phyloP scores from a whole-genome alignment of 257 asterid genomes.

The Galeopsis tetrahit region DNA sequence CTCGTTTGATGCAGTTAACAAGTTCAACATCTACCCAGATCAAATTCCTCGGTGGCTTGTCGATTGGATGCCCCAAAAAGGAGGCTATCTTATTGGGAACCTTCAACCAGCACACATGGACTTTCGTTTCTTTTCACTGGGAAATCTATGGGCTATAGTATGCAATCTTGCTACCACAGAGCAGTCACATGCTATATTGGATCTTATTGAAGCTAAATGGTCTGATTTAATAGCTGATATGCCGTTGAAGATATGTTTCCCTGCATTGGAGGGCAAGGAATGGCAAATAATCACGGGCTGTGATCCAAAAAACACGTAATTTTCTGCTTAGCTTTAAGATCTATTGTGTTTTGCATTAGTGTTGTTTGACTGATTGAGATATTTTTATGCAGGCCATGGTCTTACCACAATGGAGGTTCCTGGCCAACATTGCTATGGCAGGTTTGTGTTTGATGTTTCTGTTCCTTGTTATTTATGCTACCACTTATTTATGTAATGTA shows the following conservation, averaged over 20 bases:
- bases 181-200: conserved; percentile 75
- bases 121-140: conserved; percentile 76
- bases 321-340: conserved; percentile 38
- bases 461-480: background rate
- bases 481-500: background rate
- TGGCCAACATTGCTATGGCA: conserved; percentile 89
- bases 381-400: conserved; percentile 67
- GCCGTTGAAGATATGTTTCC: conserved; percentile 79
- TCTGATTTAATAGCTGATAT: conserved; percentile 72
- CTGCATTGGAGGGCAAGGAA: conserved; percentile 77
- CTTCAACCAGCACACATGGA: conserved; percentile 87
- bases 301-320: conserved; percentile 82
- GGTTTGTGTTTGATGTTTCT: conserved; percentile 40
- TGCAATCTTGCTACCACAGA: conserved; percentile 57
- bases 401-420: conserved; percentile 81
- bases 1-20: conserved; percentile 76
- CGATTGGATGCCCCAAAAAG: conserved; percentile 78
- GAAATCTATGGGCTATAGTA: conserved; percentile 71
- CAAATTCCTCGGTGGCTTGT: conserved; percentile 77
- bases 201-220: conserved; percentile 77
- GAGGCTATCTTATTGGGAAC: conserved; percentile 75
- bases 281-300: conserved; percentile 79
- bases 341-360: conserved; percentile 49
- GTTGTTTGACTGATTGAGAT: conserved; percentile 53
- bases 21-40: conserved; percentile 80